Conservation (phyloP, 257 asterid genomes). For the Petunia secreta region DNA sequence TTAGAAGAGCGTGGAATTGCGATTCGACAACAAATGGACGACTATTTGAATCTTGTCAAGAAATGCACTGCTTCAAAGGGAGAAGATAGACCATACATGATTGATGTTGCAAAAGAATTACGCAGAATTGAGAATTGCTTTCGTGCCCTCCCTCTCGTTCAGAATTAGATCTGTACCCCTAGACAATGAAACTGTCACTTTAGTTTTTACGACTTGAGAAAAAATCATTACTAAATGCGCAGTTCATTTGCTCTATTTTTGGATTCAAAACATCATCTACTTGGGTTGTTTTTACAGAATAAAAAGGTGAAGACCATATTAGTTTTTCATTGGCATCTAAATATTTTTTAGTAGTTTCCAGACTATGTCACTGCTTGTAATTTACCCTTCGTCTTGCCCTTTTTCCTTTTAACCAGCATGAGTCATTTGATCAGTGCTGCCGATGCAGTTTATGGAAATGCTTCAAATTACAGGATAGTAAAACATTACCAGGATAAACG, state of each 20-base stretch:
- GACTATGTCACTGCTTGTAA: no score
- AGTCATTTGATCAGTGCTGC: background rate
- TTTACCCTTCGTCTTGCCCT: background rate
- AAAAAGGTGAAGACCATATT: no score
- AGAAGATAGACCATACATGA: background rate
- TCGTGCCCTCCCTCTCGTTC: background rate
- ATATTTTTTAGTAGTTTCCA: no score
- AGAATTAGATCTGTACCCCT: background rate
- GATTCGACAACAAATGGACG: background rate
- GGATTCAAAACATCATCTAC: no score
- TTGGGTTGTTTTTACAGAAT: no score
- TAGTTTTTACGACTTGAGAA: background rate
- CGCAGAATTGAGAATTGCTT: background rate
- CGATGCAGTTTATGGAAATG: background rate
- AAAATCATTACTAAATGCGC: background rate
- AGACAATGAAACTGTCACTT: background rate
- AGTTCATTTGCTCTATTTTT: background rate
- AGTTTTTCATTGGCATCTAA: no score
- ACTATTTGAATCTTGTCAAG: background rate
- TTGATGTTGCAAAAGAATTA: constrained; percentile 11
- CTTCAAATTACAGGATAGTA: no score
- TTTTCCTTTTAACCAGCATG: background rate
- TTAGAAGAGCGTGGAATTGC: background rate
- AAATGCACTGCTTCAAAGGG: background rate
- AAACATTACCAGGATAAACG: no score